Evolutionary conservation across 768 basidiomycete genomes (phyloP).

Genomic region (Xerocomellus amylosporus): DNA sequence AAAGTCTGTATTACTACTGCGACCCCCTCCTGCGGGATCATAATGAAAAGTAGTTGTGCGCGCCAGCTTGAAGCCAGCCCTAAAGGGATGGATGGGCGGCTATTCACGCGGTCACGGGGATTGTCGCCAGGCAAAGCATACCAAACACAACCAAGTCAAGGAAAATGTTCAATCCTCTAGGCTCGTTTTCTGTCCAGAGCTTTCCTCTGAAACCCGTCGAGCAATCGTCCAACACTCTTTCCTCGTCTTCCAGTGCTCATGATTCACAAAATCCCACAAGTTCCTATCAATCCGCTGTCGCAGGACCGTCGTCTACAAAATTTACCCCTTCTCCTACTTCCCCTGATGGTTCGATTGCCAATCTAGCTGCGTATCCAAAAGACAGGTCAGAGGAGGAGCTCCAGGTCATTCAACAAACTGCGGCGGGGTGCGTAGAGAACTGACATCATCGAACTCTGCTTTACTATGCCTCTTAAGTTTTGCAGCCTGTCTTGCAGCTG

Average conservation of each 20-base stretch:
- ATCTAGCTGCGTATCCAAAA: conserved; percentile 26
- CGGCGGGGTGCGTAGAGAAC: conserved; percentile 45
- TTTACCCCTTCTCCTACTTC: conserved; percentile 2
- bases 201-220: conserved; percentile 21
- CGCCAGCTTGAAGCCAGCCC: conserved; percentile 26
- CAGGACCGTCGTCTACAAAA: conserved; percentile 29
- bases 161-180: conserved; percentile 34
- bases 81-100: conserved; percentile 23
- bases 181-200: conserved; percentile 29
- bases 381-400: conserved; percentile 51
- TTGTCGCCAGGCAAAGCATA: conserved; percentile 36
- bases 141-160: conserved; percentile 37
- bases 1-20: conserved; percentile 35
- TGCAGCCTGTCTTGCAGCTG: conserved; percentile 51
- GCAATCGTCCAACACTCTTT: not conserved
- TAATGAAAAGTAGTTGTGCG: not conserved
- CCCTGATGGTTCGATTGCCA: conserved; percentile 27
- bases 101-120: conserved; percentile 39
- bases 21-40: conserved; percentile 7
- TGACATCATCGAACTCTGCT: conserved; percentile 7
- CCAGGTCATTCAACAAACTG: conserved; percentile 43
- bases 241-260: conserved; percentile 2
- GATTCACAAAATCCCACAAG: conserved; percentile 3
- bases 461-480: conserved; percentile 42
- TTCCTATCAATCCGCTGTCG: conserved; percentile 7